Evolutionary conservation across 345 rosid genomes (phyloP), one percentile per base, ranked within the genome.

Genomic region (Gossypium australe): DNA sequence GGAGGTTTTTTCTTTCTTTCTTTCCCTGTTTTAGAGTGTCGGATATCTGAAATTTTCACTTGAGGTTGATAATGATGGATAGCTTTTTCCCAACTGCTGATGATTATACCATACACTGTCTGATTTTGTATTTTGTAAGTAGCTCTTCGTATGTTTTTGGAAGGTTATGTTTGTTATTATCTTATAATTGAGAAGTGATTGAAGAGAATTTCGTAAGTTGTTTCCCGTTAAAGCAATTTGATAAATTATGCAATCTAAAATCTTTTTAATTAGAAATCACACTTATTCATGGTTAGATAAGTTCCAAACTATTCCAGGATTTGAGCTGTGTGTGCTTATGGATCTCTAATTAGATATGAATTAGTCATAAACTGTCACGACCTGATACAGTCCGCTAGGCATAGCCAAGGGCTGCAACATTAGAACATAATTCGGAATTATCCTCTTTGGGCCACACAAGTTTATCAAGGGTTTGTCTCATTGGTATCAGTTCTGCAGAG

Each of bases 21-120:
- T 9, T 49, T 12, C 34, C 13, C 8, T 59, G 24, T 49, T 27
- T 24, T 51, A 45, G 72, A 59, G 12, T 56, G 57, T 27, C 10
- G 41, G 58, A 11, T 75, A 51, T 43, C 57, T 57, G 47, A 75
- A 34, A 56, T 45, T 67, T 60, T 58, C 56, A 60, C 27, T 55
- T 71, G 9, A 8, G 74, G 13, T 13, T 18, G 74, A 34, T 34
- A 34, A 34, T 34, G 1, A 52, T 52, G 24, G 59, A 24, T 69
- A 27, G 52, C 20, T 58, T 58, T 24, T 44, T 34, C 38, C 17
- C 20, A 2, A 44, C 41, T 58, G 29, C 47, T 34, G 55, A 57
- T 18, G 34, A 55, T 20, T 41, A 20, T 44, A 27, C 2, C 56
- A 16, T 11, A 13, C 38, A 71, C 43, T 18, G 14, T 72, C 20